These are phyloP conservation scores for Collybiopsis confluens DNA, from an alignment of 768 basidiomycete genomes.

Conservation along the genomic window DNA sequence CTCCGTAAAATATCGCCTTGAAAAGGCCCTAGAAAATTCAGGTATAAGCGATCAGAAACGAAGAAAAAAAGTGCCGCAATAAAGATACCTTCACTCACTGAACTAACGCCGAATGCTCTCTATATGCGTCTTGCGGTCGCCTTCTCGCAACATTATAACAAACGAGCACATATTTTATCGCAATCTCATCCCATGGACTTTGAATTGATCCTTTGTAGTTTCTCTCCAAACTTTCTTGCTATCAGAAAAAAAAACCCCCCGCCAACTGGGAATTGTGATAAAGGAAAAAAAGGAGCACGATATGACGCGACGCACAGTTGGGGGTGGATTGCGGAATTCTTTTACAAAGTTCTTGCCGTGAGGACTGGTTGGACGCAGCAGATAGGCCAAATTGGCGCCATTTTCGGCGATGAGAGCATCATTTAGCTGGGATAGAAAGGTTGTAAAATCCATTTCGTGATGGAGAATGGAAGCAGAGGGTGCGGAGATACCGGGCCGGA, in stretches of 20 bases:
- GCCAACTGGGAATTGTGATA: conserved; percentile 6
- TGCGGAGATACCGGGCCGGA: too few species aligned
- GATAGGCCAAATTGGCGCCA: conserved; percentile 66
- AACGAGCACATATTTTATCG: conserved; percentile 76
- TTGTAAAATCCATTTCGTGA: conserved; percentile 49
- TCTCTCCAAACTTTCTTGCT: conserved; percentile 27
- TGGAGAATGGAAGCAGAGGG: not conserved
- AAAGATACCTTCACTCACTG: conserved; percentile 51
- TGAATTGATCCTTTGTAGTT: conserved; percentile 60
- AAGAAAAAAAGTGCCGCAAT: not conserved
- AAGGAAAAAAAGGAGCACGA: conserved; percentile 4
- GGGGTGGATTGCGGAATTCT: conserved; percentile 13
- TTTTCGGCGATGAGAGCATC: conserved; percentile 59
- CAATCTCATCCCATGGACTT: conserved; percentile 82
- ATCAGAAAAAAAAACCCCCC: too few species aligned
- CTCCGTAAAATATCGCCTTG: conserved; percentile 74
- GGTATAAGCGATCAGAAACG: not conserved
- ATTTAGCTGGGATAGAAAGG: conserved; percentile 55
- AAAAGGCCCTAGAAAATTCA: conserved; percentile 19
- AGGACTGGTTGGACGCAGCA: conserved; percentile 72
- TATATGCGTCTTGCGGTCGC: conserved; percentile 70
- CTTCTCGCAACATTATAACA: conserved; percentile 67
- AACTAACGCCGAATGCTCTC: conserved; percentile 71
- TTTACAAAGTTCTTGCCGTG: conserved; percentile 44
- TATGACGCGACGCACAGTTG: conserved; percentile 31